Conservation (phyloP, 768 basidiomycete species). For the Collybia mongolica region DNA sequence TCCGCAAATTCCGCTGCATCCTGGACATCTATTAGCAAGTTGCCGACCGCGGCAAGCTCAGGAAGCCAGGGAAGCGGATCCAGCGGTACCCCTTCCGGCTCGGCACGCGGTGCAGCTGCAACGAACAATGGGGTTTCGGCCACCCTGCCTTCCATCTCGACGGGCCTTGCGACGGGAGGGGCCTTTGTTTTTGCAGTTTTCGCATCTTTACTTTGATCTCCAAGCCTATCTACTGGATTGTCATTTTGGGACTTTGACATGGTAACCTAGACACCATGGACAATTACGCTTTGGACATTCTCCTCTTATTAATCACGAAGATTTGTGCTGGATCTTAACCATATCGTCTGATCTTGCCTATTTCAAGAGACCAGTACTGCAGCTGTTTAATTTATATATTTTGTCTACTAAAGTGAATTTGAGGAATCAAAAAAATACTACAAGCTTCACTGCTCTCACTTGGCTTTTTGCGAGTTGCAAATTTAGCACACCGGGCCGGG, state of each 20-base stretch:
- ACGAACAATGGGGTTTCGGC: constrained; percentile 5
- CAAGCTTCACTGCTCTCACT: too few relatives aligned
- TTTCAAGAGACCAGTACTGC: too few relatives aligned
- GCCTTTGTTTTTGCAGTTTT: constrained; percentile 8
- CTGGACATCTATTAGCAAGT: constrained; percentile 46
- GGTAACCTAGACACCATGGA: too few relatives aligned
- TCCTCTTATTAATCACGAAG: too few relatives aligned
- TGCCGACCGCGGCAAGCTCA: constrained; percentile 42
- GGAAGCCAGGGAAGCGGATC: constrained; percentile 5
- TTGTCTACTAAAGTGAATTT: too few relatives aligned
- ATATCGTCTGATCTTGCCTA: too few relatives aligned
- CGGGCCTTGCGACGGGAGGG: constrained; percentile 8
- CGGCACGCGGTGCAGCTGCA: constrained; percentile 7
- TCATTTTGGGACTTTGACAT: neutral
- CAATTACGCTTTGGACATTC: too few relatives aligned
- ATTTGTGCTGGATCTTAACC: too few relatives aligned
- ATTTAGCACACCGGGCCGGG: too few relatives aligned
- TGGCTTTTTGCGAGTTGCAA: too few relatives aligned
- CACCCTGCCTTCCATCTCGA: neutral
- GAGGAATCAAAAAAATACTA: too few relatives aligned
- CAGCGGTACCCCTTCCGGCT: constrained; percentile 11
- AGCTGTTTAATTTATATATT: too few relatives aligned
- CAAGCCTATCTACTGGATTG: neutral
- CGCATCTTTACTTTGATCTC: constrained; percentile 10
- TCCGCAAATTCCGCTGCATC: constrained; percentile 50